Base-by-base conservation (phyloP, 768 basidiomycete genomes). In the Fomitopsis serialis region DNA sequence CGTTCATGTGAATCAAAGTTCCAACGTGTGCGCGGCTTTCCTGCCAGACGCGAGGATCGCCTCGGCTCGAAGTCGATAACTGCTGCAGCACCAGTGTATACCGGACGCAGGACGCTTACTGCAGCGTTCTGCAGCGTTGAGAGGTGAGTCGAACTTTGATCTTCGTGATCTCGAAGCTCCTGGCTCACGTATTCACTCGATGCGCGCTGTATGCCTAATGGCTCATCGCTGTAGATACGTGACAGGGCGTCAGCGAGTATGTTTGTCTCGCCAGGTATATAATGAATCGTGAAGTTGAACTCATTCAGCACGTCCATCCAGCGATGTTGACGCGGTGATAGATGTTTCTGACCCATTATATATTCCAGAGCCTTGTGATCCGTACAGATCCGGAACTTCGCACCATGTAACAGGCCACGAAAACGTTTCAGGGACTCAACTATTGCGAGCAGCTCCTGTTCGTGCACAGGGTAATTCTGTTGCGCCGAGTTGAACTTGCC, bases 381-480 rank as follows among this genome's bases (percentile, higher is more conserved):
- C 0, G 68, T 67, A 5, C 53, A 54, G 15, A 63, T 55, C 0
- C 40, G 34, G 50, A 71, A 70, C 0, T 50, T 13, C 3, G 47
- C 42, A 0, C 70, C 70, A 2, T 50, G 48, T 2, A 71, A 58
- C n/a, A 63, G 48, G 27, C 57, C 15, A 54, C 59, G 15, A 66
- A 65, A 53, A 55, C 68, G 68, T 32, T 67, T 69, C 51, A 78
- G 54, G 0, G 73, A 65, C 42, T 76, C 72, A 0, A 78, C 61
- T 0, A 69, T 67, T 0, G 67, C 67, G 17, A 70, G 49, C 27
- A 69, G 51, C 36, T 77, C 74, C 2, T 68, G 59, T 54, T 75
- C 73, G 48, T 72, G 72, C 0, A 72, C 71, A n/a, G 71, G 68
- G 47, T 77, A 75, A 36, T 68, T 66, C 47, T 57, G 52, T 25